Evolutionary conservation across 2,329 filamentous ascomycete genomes (phyloP).

Genomic region (Leptographium lundbergii): DNA sequence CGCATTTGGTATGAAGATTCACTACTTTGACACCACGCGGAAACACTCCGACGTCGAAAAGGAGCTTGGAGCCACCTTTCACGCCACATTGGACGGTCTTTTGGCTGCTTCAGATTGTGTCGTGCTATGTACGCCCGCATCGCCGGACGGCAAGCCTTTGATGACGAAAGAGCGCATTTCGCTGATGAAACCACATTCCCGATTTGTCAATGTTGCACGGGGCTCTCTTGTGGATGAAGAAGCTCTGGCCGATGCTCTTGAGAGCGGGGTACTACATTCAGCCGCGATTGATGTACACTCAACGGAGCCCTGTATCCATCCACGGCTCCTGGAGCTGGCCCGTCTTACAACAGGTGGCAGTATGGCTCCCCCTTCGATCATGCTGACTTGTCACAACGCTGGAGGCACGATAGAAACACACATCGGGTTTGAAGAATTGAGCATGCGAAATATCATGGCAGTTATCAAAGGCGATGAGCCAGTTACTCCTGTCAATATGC

Average conservation of each 20-base stretch:
- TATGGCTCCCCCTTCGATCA: conserved; percentile 20
- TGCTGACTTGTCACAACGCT: conserved; percentile 56
- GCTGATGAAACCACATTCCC: conserved; percentile 38
- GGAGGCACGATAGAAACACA: conserved; percentile 55
- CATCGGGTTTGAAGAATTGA: conserved; percentile 52
- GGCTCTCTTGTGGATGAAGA: conserved; percentile 54
- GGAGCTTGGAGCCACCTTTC: conserved; percentile 33
- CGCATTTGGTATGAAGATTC: conserved; percentile 51
- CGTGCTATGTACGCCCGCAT: conserved; percentile 46
- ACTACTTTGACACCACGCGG: conserved; percentile 47
- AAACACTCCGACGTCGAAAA: conserved; percentile 30
- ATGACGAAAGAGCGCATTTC: conserved; percentile 34
- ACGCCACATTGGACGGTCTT: conserved; percentile 37
- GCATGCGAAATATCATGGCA: conserved; percentile 53
- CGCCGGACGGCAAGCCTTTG: conserved; percentile 30
- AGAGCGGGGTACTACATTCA: conserved; percentile 33
- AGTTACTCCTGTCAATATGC: conserved; percentile 51
- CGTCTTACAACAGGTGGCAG: conserved; percentile 11
- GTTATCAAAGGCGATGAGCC: conserved; percentile 31
- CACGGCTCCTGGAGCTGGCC: conserved; percentile 28
- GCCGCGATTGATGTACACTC: conserved; percentile 54
- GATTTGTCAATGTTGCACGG: conserved; percentile 54
- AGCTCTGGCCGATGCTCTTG: conserved; percentile 46
- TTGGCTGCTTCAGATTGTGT: conserved; percentile 43
- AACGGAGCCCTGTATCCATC: conserved; percentile 42